Evolutionary conservation across 2,329 filamentous ascomycete genomes (phyloP).

Genomic region (Lithohypha guttulata): DNA sequence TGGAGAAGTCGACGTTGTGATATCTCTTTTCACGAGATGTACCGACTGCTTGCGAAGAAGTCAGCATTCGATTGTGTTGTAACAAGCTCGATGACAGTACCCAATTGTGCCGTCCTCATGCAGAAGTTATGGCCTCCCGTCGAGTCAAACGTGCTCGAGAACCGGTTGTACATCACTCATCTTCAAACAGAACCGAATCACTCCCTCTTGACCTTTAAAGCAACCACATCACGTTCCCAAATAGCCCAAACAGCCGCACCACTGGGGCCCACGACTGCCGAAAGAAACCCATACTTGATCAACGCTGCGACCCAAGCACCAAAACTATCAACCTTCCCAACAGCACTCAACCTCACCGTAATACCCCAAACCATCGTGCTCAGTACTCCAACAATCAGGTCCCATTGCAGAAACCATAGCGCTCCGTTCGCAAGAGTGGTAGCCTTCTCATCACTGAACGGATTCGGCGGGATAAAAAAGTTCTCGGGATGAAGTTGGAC

Average conservation of each 20-base stretch:
- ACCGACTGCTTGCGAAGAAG: too few relatives aligned
- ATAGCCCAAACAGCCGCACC: conserved; percentile 36
- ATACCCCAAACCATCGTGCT: conserved; percentile 38
- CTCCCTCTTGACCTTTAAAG: conserved; percentile 20
- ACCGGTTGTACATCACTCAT: too few relatives aligned
- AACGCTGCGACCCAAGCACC: conserved; percentile 23
- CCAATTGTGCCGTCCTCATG: too few relatives aligned
- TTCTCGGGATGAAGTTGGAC: conserved; percentile 29
- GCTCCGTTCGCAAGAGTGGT: conserved; percentile 31
- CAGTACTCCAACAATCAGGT: conserved; percentile 34
- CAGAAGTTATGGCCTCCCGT: too few relatives aligned
- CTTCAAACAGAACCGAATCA: background rate
- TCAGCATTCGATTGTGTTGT: too few relatives aligned
- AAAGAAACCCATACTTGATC: conserved; percentile 28
- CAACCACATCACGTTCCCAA: conserved; percentile 41
- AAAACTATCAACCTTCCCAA: conserved; percentile 22
- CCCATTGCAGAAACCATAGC: conserved; percentile 40
- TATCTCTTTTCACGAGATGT: too few relatives aligned
- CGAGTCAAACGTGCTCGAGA: too few relatives aligned
- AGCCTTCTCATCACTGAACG: conserved; percentile 23
- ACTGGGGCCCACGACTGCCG: conserved; percentile 33
- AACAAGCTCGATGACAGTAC: too few relatives aligned
- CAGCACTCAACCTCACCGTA: conserved; percentile 27
- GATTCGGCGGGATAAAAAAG: conserved; percentile 32
- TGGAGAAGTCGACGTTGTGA: background rate